phyloP scores from a whole-genome alignment of 192 early-diverging fungal genomes.

The Linnemannia schmuckeri region DNA sequence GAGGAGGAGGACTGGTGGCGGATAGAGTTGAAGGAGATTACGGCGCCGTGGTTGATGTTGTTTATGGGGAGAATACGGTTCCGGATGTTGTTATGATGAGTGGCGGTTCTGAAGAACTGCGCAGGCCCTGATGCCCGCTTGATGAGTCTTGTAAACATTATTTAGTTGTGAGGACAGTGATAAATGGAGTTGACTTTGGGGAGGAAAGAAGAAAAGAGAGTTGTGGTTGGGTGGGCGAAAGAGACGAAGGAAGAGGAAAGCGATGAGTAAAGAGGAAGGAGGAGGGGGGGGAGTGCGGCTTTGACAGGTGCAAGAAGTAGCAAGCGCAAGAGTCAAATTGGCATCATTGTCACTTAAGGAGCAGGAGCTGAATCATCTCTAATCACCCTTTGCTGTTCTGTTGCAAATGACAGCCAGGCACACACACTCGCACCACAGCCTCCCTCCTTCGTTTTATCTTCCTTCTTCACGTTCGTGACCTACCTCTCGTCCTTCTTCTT shows the following conservation, averaged over 20 bases:
- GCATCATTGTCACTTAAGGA: too few relatives aligned
- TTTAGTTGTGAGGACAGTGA: not conserved
- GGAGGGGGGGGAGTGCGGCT: too few relatives aligned
- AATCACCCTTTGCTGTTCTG: too few relatives aligned
- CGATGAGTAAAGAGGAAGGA: not conserved
- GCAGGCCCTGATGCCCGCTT: conserved; percentile 12
- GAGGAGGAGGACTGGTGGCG: conserved; percentile 46
- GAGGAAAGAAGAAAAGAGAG: not conserved
- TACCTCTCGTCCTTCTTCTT: not conserved
- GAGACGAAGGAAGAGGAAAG: not conserved
- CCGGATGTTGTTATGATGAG: not conserved
- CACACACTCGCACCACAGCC: not conserved
- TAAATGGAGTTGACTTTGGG: not conserved
- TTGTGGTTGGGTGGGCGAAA: not conserved
- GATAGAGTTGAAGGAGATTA: not conserved
- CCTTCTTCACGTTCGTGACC: not conserved
- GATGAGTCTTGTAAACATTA: conserved; percentile 33
- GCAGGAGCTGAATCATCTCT: too few relatives aligned
- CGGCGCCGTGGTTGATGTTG: not conserved
- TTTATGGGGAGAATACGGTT: not conserved
- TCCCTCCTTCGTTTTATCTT: not conserved
- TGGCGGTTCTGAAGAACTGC: not conserved
- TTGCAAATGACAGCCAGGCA: not conserved
- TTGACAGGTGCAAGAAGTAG: too few relatives aligned
- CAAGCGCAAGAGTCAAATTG: too few relatives aligned